These are phyloP conservation scores for Eragrostis tef DNA, from an alignment of 202 grass and related monocot genomes.

Conservation along the genomic window DNA sequence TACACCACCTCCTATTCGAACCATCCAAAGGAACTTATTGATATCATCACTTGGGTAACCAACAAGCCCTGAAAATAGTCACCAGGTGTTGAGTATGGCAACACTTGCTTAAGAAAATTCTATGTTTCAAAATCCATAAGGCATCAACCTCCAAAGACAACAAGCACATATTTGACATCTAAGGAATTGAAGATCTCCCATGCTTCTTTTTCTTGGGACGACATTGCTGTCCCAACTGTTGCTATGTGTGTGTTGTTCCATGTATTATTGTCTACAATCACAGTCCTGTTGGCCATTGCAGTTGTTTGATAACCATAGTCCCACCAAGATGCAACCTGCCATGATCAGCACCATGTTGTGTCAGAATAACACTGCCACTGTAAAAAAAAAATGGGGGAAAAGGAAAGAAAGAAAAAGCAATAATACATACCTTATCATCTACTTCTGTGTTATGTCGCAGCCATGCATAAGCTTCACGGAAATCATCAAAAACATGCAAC, in stretches of 20 bases:
- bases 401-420: neutral
- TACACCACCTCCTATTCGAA: constrained; percentile 97
- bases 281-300: constrained; percentile 98
- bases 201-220: constrained; percentile 92
- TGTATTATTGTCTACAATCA: constrained; percentile 99
- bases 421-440: constrained; percentile 82
- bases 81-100: neutral
- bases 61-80: constrained; percentile 75
- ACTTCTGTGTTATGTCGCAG: constrained; percentile 96
- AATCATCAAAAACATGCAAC: constrained; percentile 98
- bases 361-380: constrained; percentile 13
- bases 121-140: neutral
- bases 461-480: constrained; percentile 99
- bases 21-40: constrained; percentile 99
- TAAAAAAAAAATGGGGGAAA: neutral
- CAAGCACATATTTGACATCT: constrained; percentile 99
- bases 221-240: constrained; percentile 98
- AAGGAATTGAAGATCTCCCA: constrained; percentile 98
- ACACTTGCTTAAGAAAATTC: constrained; percentile 11
- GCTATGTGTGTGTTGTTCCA: constrained; percentile 99
- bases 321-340: constrained; percentile 98
- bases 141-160: constrained; percentile 92
- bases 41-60: constrained; percentile 99
- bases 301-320: constrained; percentile 99
- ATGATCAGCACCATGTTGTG: constrained; percentile 36